Evolutionary conservation across 169 alveolate species (phyloP).

Genomic region (Sarcocystis neurona): DNA sequence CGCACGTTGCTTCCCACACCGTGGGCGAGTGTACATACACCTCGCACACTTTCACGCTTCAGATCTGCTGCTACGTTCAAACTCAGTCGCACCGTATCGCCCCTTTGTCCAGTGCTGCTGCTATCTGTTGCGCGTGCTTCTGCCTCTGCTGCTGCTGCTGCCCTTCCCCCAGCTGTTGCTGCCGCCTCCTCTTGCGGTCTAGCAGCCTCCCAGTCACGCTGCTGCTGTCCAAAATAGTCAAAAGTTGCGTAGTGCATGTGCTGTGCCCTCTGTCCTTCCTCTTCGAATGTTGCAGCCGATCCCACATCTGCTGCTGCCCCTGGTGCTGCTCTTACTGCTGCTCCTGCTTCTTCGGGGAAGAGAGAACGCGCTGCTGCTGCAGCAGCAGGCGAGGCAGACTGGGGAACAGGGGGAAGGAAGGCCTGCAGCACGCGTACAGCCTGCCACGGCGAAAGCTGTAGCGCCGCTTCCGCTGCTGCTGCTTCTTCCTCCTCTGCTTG

Average conservation of each 20-base stretch:
- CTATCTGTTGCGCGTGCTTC: not conserved
- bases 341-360: no score
- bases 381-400: no score
- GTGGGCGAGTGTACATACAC: constrained; percentile 51
- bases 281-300: no score
- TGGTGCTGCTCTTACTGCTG: no score
- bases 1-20: constrained; percentile 57
- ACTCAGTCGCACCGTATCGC: not conserved
- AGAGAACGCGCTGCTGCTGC: no score
- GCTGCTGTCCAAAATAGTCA: no score
- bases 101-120: not conserved
- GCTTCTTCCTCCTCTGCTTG: no score
- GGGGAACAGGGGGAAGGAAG: constrained; percentile 1
- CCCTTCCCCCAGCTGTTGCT: not conserved
- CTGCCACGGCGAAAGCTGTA: constrained; percentile 5
- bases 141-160: constrained; percentile 6
- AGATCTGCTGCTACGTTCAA: constrained; percentile 49
- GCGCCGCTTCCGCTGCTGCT: no score
- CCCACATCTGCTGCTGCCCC: no score
- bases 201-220: not conserved
- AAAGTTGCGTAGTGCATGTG: no score
- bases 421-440: constrained; percentile 26
- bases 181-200: not conserved
- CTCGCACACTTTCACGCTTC: constrained; percentile 64
- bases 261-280: no score